Evolutionary conservation across 192 early-diverging fungal species (phyloP).

Genomic region (Gryganskiella cystojenkinii): DNA sequence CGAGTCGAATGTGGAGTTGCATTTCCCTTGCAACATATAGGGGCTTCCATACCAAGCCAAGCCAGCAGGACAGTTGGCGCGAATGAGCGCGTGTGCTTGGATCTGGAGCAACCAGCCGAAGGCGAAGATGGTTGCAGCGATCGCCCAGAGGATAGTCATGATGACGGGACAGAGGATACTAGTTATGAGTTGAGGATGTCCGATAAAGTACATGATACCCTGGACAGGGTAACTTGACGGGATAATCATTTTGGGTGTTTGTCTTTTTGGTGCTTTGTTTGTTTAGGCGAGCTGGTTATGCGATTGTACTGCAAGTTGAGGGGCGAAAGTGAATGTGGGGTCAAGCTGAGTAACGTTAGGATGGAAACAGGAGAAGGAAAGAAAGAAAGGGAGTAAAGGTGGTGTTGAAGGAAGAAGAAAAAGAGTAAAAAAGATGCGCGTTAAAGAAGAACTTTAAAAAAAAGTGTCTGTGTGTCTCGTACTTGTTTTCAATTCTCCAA

Average conservation of each 20-base stretch:
- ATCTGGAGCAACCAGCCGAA: constrained; percentile 65
- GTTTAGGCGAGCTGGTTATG: not conserved
- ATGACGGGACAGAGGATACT: constrained; percentile 45
- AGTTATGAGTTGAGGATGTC: constrained; percentile 39
- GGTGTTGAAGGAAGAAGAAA: too few relatives aligned
- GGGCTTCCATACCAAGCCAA: constrained; percentile 66
- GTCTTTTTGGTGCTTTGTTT: not conserved
- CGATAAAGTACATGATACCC: constrained; percentile 40
- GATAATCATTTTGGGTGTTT: constrained; percentile 15
- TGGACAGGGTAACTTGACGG: constrained; percentile 42
- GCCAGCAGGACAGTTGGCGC: constrained; percentile 61
- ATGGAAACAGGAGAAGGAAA: not conserved
- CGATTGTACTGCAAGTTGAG: too few relatives aligned
- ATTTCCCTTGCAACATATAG: too few relatives aligned
- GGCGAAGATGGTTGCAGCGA: constrained; percentile 27
- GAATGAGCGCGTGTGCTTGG: constrained; percentile 68
- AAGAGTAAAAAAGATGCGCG: too few relatives aligned
- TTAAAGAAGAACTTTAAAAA: too few relatives aligned
- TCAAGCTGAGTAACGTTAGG: not conserved
- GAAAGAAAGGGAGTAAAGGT: too few relatives aligned
- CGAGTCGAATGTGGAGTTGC: too few relatives aligned
- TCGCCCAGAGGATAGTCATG: constrained; percentile 43
- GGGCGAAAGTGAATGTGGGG: not conserved
- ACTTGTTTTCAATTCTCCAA: too few relatives aligned
- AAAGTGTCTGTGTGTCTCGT: too few relatives aligned